Evolutionary conservation across 352 stramenopile genomes (phyloP), one percentile per base, ranked within the genome.

Genomic region (Globisporangium paddicum): DNA sequence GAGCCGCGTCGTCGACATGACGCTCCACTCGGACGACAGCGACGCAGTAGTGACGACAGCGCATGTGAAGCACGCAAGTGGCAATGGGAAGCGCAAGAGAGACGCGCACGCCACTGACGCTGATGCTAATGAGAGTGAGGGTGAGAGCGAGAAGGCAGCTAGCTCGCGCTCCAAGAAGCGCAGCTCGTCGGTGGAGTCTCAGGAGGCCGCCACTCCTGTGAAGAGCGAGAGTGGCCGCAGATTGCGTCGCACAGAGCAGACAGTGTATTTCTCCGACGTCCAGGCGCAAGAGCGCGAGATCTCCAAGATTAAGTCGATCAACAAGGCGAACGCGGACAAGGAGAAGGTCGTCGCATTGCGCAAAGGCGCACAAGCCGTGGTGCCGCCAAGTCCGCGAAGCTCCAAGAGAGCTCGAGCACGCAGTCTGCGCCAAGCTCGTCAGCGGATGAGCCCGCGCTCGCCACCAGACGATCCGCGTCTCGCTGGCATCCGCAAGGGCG

Each of bases 231-330:
- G 23, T 23, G 50, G 50, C 19, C 55, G 55, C 3, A 45, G 55
- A 18, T 25, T 19, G 28, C 47, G 34, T 13, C 26, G 23, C 18
- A 51, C 25, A 4, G 67, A 73, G 48, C 63, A 71, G 59, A 68
- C 64, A 42, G 73, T 86, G 35, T 60, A 73, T 19, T 86, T 77
- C 58, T 62, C 68, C 6, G 69, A 86, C 32, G 65, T 84, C 8
- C 76, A 86, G 69, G 80, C 77, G 30, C 69, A 87, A 51, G 68
- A 83, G 54, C 69, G 63, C 35, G 75, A 81, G 52, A 86, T 88
- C 30, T 66, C 68, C 54, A 66, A 67, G 25, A 54, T 86, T 26
- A 71, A 69, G 37, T 65, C 62, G 25, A 65, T 73, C 59, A 61
- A 72, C 25, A 77, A 73, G 55, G 69, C 48, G 13, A 34, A 21